Percentiles rank a stretch among this genome's conserved stretches.
Conservation (phyloP, 2,329 filamentous ascomycete species). For the Neonectria hederae region DNA sequence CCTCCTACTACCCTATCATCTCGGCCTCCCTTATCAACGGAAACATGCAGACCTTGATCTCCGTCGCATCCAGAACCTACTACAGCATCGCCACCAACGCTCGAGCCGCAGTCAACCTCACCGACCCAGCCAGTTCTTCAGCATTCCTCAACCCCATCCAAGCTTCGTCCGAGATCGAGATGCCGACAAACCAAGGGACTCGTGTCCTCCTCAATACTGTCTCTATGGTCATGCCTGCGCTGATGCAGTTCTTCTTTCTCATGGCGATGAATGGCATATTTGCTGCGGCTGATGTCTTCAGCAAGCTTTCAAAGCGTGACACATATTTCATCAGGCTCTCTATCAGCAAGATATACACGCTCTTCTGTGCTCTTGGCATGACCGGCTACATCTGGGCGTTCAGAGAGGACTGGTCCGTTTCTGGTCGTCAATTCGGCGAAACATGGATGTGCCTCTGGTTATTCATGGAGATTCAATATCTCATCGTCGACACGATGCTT, state of each 20-base stretch:
- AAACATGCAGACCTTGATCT: constrained; percentile 43
- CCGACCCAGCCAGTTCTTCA: constrained; percentile 37
- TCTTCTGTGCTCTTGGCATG: constrained; percentile 50
- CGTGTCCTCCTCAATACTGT: constrained; percentile 51
- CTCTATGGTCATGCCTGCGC: constrained; percentile 48
- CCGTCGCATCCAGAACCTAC: constrained; percentile 36
- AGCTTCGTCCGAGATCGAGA: constrained; percentile 41
- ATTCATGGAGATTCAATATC: constrained; percentile 54
- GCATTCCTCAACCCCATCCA: constrained; percentile 49
- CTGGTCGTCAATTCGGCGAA: constrained; percentile 39
- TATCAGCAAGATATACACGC: constrained; percentile 45
- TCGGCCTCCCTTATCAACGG: constrained; percentile 41
- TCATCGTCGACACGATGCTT: constrained; percentile 49
- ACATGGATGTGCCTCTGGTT: constrained; percentile 50
- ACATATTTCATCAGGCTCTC: constrained; percentile 39
- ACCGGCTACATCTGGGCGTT: constrained; percentile 57
- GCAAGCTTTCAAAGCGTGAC: constrained; percentile 38
- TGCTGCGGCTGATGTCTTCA: constrained; percentile 7
- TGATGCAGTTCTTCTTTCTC: constrained; percentile 46
- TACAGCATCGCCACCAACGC: constrained; percentile 40
- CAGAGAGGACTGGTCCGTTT: constrained; percentile 52
- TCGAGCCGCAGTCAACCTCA: constrained; percentile 35
- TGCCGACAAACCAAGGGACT: constrained; percentile 47
- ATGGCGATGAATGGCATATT: constrained; percentile 40
- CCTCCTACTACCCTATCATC: constrained; percentile 47